Evolutionary conservation across 2,329 filamentous ascomycete genomes (phyloP).

Genomic region (Talaromyces funiculosus): DNA sequence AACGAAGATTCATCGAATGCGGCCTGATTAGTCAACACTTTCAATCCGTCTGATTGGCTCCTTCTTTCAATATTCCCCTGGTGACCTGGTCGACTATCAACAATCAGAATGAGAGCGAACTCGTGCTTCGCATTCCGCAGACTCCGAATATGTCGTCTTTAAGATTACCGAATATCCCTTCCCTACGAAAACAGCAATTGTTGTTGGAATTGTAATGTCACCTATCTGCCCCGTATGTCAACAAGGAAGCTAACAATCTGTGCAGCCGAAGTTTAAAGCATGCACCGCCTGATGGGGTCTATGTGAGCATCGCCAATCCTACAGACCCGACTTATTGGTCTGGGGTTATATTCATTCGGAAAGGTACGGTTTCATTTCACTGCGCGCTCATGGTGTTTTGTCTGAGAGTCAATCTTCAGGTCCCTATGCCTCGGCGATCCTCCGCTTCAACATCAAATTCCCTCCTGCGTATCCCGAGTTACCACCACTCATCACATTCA

Average conservation of each 20-base stretch:
- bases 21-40: neutral
- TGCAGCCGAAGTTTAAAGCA: conserved; percentile 75
- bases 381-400: neutral
- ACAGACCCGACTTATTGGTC: conserved; percentile 79
- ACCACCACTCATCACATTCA: conserved; percentile 80
- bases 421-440: conserved; percentile 78
- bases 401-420: conserved; percentile 48
- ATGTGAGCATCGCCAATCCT: conserved; percentile 75
- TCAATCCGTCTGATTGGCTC: neutral
- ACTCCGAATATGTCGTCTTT: conserved; percentile 28
- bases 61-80: neutral
- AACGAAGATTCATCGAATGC: neutral
- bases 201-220: conserved; percentile 72
- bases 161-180: conserved; percentile 38
- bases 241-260: neutral
- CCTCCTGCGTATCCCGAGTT: conserved; percentile 70
- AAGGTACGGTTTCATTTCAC: conserved; percentile 54
- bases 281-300: conserved; percentile 78
- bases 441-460: conserved; percentile 87
- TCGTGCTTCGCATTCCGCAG: neutral
- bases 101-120: neutral
- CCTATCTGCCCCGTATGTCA: neutral
- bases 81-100: neutral
- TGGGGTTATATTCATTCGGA: conserved; percentile 84
- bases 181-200: conserved; percentile 68